phyloP scores from a whole-genome alignment of 441 rosid species.

The Erodium texanum region DNA sequence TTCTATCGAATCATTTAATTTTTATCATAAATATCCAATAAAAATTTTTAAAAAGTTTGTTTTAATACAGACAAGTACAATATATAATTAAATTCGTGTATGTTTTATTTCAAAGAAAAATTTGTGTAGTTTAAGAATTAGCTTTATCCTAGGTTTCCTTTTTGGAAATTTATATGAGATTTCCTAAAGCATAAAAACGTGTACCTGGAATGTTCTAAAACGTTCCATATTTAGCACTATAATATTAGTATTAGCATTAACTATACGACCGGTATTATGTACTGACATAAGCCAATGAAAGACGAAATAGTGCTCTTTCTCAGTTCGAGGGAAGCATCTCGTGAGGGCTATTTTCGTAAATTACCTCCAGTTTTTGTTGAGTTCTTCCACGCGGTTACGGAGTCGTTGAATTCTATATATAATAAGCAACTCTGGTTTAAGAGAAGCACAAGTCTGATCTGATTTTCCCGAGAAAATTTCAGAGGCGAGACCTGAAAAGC shows the following conservation, averaged over 20 bases:
- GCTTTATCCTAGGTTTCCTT: too few relatives aligned
- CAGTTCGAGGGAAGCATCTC: not conserved
- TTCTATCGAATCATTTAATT: too few relatives aligned
- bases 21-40: too few relatives aligned
- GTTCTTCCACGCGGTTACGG: not conserved
- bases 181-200: not conserved
- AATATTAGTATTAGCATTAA: not conserved
- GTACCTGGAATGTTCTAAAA: not conserved
- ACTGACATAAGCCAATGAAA: not conserved
- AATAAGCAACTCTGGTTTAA: not conserved
- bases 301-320: not conserved
- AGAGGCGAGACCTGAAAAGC: not conserved
- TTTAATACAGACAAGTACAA: too few relatives aligned
- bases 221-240: not conserved
- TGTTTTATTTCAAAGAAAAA: too few relatives aligned
- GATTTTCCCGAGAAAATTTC: not conserved
- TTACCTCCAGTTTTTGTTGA: not conserved
- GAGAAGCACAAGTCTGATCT: not conserved
- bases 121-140: too few relatives aligned
- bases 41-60: too few relatives aligned
- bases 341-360: not conserved
- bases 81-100: too few relatives aligned
- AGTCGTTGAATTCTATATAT: not conserved
- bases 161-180: too few relatives aligned
- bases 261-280: not conserved